A percentile compares a stretch with the other conserved stretches of the same genome.
phyloP scores from a whole-genome alignment of 176 grass and related monocot species.

The Microstegium vimineum region DNA sequence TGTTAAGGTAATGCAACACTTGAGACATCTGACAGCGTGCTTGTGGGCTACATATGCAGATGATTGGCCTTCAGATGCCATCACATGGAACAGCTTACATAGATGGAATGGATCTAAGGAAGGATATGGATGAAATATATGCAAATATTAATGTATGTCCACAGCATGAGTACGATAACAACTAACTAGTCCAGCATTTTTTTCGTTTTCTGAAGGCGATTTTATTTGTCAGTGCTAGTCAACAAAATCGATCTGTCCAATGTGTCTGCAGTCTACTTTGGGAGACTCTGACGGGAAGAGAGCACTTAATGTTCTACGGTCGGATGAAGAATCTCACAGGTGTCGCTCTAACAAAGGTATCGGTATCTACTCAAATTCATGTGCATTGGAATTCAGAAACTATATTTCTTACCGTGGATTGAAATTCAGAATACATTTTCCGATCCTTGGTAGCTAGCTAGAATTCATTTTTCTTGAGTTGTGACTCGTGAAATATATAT shows the following conservation, averaged over 20 bases:
- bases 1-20: not conserved
- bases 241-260: no score
- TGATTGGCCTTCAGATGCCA: constrained; percentile 61
- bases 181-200: not conserved
- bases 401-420: no score
- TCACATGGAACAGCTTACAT: constrained; percentile 75
- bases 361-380: no score
- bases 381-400: no score
- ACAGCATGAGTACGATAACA: constrained; percentile 71
- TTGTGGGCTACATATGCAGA: constrained; percentile 39
- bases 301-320: constrained; percentile 82
- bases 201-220: not conserved
- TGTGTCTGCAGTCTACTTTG: constrained; percentile 67
- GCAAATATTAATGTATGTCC: constrained; percentile 76
- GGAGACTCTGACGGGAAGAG: constrained; percentile 74
- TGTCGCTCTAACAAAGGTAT: constrained; percentile 56
- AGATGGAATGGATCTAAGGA: constrained; percentile 68
- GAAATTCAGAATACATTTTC: no score
- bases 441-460: no score
- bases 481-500: not conserved
- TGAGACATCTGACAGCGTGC: not conserved
- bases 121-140: constrained; percentile 69
- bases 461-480: no score
- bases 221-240: not conserved
- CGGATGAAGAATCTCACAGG: constrained; percentile 82